Evolutionary conservation across 225 moss, liverwort and hornwort species (phyloP).

Genomic region (Asterella californica): DNA sequence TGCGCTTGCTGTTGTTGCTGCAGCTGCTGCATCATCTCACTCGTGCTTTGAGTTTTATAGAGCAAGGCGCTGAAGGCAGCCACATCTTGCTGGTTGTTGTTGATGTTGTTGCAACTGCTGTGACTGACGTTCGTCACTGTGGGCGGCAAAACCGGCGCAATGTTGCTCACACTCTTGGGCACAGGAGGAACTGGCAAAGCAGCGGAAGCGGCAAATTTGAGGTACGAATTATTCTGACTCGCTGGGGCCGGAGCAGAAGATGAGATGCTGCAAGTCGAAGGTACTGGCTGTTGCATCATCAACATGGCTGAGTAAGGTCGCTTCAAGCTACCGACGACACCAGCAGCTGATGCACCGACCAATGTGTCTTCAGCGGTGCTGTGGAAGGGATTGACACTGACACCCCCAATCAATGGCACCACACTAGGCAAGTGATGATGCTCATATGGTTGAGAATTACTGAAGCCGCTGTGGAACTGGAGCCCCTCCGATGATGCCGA

Average conservation of each 20-base stretch:
- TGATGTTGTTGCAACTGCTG: constrained; percentile 1
- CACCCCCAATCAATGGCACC: background rate
- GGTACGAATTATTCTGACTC: background rate
- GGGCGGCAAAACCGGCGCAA: background rate
- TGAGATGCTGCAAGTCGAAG: constrained; percentile 22
- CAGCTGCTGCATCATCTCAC: constrained; percentile 33
- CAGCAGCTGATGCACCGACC: background rate
- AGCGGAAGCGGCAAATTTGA: constrained; percentile 1
- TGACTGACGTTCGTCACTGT: background rate
- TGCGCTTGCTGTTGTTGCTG: constrained; percentile 13
- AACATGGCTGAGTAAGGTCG: constrained; percentile 36
- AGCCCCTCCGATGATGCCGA: background rate
- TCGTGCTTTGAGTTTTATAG: constrained; percentile 31
- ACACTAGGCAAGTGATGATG: background rate
- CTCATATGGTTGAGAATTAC: background rate
- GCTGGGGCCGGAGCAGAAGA: constrained; percentile 3
- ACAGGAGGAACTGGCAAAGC: background rate
- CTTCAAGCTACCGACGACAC: constrained; percentile 21
- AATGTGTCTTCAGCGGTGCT: background rate
- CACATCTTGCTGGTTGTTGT: constrained; percentile 34
- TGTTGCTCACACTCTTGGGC: constrained; percentile 1
- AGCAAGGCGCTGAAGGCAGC: constrained; percentile 44
- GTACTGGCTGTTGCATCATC: constrained; percentile 10
- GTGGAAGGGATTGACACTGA: background rate
- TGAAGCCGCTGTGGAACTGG: background rate